A percentile compares a stretch with the other conserved stretches of the same genome.
phyloP scores from a whole-genome alignment of 1,284 basidiomycete species.

The Naganishia sp. region DNA sequence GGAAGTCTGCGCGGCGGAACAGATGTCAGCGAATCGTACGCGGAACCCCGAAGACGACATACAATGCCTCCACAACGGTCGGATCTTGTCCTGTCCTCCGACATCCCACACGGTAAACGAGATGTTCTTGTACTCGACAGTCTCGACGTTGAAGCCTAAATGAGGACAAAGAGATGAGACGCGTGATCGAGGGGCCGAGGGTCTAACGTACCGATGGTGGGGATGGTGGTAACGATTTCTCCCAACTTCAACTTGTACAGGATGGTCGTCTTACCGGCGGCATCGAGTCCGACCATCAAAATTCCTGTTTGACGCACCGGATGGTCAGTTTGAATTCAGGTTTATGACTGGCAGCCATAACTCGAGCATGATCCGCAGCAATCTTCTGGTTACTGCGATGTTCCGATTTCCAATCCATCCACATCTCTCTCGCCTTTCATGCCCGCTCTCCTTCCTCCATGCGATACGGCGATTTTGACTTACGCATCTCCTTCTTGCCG shows the following conservation, averaged over 20 bases:
- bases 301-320: slow-evolving; percentile 55
- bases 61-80: slow-evolving; percentile 99
- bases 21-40: slow-evolving; percentile 14
- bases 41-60: background rate
- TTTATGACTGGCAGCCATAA: no score
- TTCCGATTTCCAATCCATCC: no score
- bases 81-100: slow-evolving; percentile 83
- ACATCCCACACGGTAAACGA: slow-evolving; percentile 90
- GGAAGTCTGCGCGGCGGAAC: slow-evolving; percentile 74
- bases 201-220: slow-evolving; percentile 81
- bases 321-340: background rate
- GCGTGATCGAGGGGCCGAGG: background rate
- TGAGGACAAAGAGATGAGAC: background rate
- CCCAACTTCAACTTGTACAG: slow-evolving; percentile 97
- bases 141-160: slow-evolving; percentile 98
- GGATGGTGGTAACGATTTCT: slow-evolving; percentile 99
- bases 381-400: background rate
- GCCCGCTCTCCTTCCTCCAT: background rate
- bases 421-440: background rate
- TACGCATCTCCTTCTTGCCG: slow-evolving; percentile 99
- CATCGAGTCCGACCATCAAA: slow-evolving; percentile 86
- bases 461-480: slow-evolving; percentile 50
- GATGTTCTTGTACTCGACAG: slow-evolving; percentile 89
- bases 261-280: slow-evolving; percentile 96
- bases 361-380: no score